These are phyloP conservation scores for Acanthamoeba sp. DNA, from an alignment of 208 protist species.

Conservation along the genomic window DNA sequence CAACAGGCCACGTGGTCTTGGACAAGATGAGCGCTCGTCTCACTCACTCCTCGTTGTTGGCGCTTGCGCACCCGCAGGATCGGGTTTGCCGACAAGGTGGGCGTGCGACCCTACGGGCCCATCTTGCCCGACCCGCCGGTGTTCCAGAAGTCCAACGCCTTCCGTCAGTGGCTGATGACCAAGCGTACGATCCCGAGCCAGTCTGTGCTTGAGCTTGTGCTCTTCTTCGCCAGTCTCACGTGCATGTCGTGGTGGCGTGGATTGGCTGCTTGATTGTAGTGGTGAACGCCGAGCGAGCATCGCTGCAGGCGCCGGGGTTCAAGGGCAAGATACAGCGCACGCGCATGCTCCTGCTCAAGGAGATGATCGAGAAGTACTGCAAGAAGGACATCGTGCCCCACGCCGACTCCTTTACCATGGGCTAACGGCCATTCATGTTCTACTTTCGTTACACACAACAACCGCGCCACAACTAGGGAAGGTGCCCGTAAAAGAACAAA, in stretches of 20 bases:
- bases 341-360: slow-evolving; percentile 17
- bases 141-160: background rate
- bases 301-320: slow-evolving; percentile 34
- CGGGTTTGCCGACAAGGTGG: slow-evolving; percentile 31
- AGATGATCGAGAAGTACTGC: slow-evolving; percentile 47
- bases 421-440: too few species aligned
- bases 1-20: too few species aligned
- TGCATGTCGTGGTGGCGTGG: too few species aligned
- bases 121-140: slow-evolving; percentile 9
- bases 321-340: slow-evolving; percentile 48
- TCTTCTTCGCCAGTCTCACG: too few species aligned
- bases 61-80: background rate
- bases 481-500: too few species aligned
- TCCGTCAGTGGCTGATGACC: slow-evolving; percentile 30
- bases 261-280: too few species aligned
- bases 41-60: too few species aligned
- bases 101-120: background rate
- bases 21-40: too few species aligned
- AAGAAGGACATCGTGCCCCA: slow-evolving; percentile 31
- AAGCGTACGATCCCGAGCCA: background rate
- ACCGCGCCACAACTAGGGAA: too few species aligned
- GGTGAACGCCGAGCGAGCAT: slow-evolving; percentile 55
- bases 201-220: background rate
- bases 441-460: too few species aligned
- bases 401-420: slow-evolving; percentile 41